Conservation (phyloP, 2,329 filamentous ascomycete species). For the Ophiocordyceps camponoti-saundersi region DNA sequence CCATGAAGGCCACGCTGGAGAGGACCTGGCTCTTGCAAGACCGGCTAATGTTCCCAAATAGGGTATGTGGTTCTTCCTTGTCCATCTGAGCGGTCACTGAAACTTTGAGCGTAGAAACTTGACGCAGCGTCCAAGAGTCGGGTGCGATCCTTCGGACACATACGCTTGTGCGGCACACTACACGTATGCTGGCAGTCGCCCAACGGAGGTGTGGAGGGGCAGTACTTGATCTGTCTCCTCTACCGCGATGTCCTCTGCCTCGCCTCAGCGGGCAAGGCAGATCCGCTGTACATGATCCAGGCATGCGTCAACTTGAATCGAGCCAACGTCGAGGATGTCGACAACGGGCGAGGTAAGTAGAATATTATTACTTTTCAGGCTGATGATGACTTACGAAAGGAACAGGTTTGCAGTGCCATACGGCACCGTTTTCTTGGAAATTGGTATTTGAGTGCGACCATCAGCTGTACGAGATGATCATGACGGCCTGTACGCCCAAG, state of each 20-base stretch:
- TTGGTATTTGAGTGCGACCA: conserved; percentile 64
- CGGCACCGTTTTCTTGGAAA: conserved; percentile 83
- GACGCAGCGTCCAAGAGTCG: conserved; percentile 40
- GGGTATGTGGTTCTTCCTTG: conserved; percentile 27
- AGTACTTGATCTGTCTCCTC: conserved; percentile 74
- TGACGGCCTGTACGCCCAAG: conserved; percentile 67
- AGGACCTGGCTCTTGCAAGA: conserved; percentile 78
- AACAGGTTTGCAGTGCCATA: conserved; percentile 71
- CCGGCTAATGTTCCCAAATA: conserved; percentile 55
- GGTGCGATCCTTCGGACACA: conserved; percentile 66
- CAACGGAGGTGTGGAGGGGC: conserved; percentile 44
- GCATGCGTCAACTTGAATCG: conserved; percentile 55
- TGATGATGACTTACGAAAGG: background rate
- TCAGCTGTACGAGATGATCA: conserved; percentile 66
- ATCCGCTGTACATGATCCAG: conserved; percentile 53
- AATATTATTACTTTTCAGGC: no score
- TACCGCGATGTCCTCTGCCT: conserved; percentile 69
- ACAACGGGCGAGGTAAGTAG: conserved; percentile 54
- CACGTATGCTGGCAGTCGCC: conserved; percentile 68
- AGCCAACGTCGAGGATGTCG: conserved; percentile 50
- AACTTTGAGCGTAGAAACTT: conserved; percentile 19
- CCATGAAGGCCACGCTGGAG: conserved; percentile 52
- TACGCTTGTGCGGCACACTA: conserved; percentile 67
- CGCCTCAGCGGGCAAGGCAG: conserved; percentile 47
- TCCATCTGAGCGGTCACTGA: background rate